A percentile compares a stretch with the other conserved stretches of the same genome.
Evolutionary conservation across 768 basidiomycete species (phyloP).

Genomic region (Chalciporus pseudorubinellus): DNA sequence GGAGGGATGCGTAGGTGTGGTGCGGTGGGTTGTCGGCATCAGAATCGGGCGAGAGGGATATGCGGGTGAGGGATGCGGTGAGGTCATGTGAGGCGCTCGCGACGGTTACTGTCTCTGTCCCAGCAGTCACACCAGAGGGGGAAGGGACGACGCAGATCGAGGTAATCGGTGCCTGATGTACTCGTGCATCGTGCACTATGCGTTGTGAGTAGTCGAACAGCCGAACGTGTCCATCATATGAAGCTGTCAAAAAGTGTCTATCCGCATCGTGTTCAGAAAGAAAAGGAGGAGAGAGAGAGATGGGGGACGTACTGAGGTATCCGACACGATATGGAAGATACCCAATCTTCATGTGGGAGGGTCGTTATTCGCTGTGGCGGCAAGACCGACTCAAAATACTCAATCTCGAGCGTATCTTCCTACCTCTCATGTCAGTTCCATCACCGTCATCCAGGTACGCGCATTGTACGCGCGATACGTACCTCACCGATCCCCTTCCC

Average conservation of each 20-base stretch:
- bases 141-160: slow-evolving; percentile 56
- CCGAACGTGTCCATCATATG: slow-evolving; percentile 78
- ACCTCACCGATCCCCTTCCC: slow-evolving; percentile 74
- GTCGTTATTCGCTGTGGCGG: slow-evolving; percentile 81
- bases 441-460: neutral
- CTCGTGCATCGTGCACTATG: slow-evolving; percentile 43
- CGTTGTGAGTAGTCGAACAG: slow-evolving; percentile 70
- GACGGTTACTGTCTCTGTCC: slow-evolving; percentile 39
- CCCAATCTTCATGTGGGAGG: slow-evolving; percentile 91
- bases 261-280: neutral
- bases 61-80: slow-evolving; percentile 56
- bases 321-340: slow-evolving; percentile 72
- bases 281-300: neutral
- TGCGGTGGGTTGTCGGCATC: slow-evolving; percentile 8
- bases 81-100: slow-evolving; percentile 80
- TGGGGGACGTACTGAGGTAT: slow-evolving; percentile 15
- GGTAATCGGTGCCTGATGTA: slow-evolving; percentile 67
- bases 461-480: neutral
- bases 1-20: slow-evolving; percentile 58
- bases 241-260: slow-evolving; percentile 72
- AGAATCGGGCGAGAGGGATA: slow-evolving; percentile 34
- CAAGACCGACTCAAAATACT: slow-evolving; percentile 87
- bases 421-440: slow-evolving; percentile 28
- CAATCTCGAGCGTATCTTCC: slow-evolving; percentile 90
- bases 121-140: neutral